A percentile compares a stretch with the other conserved stretches of the same genome.
These are phyloP conservation scores for Metschnikowia kunwiensis DNA, from an alignment of 805 yeast species.

Conservation along the genomic window DNA sequence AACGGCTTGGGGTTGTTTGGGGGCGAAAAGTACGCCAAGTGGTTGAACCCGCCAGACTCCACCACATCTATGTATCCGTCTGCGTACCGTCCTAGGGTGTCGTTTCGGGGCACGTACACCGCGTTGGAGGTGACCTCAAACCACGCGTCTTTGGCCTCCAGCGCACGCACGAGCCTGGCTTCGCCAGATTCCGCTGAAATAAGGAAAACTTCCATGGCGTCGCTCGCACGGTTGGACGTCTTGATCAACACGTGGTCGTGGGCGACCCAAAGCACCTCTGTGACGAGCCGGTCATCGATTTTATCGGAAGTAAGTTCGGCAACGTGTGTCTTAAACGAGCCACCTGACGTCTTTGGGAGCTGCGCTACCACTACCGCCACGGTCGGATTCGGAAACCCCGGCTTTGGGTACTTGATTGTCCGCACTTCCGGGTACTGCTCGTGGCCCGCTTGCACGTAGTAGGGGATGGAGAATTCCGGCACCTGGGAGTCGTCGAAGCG, in stretches of 20 bases:
- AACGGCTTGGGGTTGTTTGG: slow-evolving; percentile 46
- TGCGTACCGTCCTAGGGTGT: slow-evolving; percentile 32
- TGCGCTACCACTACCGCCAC: slow-evolving; percentile 38
- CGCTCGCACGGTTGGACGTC: slow-evolving; percentile 62
- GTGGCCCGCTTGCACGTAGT: slow-evolving; percentile 54
- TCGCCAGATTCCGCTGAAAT: slow-evolving; percentile 30
- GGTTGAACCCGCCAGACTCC: slow-evolving; percentile 59
- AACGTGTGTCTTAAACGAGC: slow-evolving; percentile 9
- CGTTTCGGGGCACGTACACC: slow-evolving; percentile 35
- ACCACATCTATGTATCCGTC: slow-evolving; percentile 80
- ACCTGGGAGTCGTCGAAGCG: slow-evolving; percentile 73
- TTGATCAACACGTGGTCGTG: slow-evolving; percentile 50
- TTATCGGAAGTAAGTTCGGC: slow-evolving; percentile 10
- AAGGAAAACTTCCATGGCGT: slow-evolving; percentile 47
- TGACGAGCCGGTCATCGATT: slow-evolving; percentile 40
- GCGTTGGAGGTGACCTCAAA: slow-evolving; percentile 44
- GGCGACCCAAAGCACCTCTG: slow-evolving; percentile 61
- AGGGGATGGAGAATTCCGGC: slow-evolving; percentile 70
- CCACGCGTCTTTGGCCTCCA: slow-evolving; percentile 58
- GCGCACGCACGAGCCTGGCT: slow-evolving; percentile 36
- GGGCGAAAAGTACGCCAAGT: slow-evolving; percentile 82
- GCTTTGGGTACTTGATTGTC: slow-evolving; percentile 72
- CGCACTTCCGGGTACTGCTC: slow-evolving; percentile 47
- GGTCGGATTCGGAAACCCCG: slow-evolving; percentile 73
- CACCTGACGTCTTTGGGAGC: slow-evolving; percentile 13